Evolutionary conservation across 345 rosid species (phyloP).

Genomic region (Xanthoceras sorbifolium): DNA sequence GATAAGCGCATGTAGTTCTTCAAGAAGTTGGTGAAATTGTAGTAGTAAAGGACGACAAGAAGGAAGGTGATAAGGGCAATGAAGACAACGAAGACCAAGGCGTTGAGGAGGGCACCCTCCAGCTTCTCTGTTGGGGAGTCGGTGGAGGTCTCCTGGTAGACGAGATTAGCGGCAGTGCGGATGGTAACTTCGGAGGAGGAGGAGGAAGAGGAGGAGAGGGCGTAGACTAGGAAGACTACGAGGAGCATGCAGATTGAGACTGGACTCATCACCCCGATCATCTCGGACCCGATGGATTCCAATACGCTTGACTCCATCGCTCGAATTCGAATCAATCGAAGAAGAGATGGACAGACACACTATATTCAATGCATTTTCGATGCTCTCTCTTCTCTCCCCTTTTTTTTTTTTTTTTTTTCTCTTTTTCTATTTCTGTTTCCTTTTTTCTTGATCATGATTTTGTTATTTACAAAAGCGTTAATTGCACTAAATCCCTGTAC

Average conservation of each 20-base stretch:
- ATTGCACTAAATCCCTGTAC: too few species aligned
- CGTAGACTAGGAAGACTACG: slow-evolving; percentile 87
- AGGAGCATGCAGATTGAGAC: slow-evolving; percentile 94
- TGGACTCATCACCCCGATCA: slow-evolving; percentile 93
- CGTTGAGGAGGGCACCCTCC: slow-evolving; percentile 85
- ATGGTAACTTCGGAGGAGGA: slow-evolving; percentile 50
- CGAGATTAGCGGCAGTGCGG: slow-evolving; percentile 94
- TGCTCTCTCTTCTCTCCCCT: background rate
- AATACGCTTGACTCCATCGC: slow-evolving; percentile 69
- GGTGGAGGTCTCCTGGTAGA: slow-evolving; percentile 81
- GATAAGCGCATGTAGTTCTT: slow-evolving; percentile 98
- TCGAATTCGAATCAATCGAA: background rate
- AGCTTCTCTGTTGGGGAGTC: slow-evolving; percentile 78
- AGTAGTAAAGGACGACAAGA: slow-evolving; percentile 86
- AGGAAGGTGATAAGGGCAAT: slow-evolving; percentile 80
- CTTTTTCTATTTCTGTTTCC: background rate
- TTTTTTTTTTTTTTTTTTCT: background rate
- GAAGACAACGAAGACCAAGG: slow-evolving; percentile 78
- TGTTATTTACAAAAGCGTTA: too few species aligned
- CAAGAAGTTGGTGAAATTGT: slow-evolving; percentile 83
- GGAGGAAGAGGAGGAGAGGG: slow-evolving; percentile 69
- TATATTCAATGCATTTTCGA: slow-evolving; percentile 19
- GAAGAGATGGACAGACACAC: background rate
- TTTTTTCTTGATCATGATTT: background rate
- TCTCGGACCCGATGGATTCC: slow-evolving; percentile 80